Percentiles rank a stretch among this genome's conserved stretches.
Conservation (phyloP, 345 rosid species). For the Arabidopsis arenosa region DNA sequence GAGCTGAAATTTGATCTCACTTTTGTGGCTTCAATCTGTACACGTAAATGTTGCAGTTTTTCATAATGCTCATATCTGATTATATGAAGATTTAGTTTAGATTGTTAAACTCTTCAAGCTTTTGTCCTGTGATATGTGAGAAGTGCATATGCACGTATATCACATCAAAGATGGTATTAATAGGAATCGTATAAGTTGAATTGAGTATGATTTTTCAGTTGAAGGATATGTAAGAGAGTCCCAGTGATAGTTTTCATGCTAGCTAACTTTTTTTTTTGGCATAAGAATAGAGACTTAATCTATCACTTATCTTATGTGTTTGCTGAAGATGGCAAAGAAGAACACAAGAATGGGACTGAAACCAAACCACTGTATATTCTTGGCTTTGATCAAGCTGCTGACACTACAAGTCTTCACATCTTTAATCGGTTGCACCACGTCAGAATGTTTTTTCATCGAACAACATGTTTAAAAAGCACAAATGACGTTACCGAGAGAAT, state of each 20-base stretch:
- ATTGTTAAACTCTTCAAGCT: too few relatives aligned
- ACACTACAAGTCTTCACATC: conserved; percentile 41
- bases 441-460: too few relatives aligned
- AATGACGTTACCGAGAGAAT: too few relatives aligned
- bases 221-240: conserved; percentile 8
- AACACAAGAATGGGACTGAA: conserved; percentile 59
- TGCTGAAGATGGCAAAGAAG: conserved; percentile 69
- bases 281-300: conserved; percentile 8
- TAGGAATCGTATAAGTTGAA: not conserved
- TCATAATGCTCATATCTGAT: too few relatives aligned
- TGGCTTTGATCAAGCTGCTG: conserved; percentile 82
- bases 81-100: too few relatives aligned
- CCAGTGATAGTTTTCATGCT: conserved; percentile 27
- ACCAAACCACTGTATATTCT: conserved; percentile 52
- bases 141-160: too few relatives aligned
- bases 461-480: too few relatives aligned
- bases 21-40: not conserved
- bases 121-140: too few relatives aligned
- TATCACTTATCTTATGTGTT: conserved; percentile 10
- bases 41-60: too few relatives aligned
- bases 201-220: not conserved
- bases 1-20: conserved; percentile 25
- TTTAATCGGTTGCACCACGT: too few relatives aligned
- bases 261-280: not conserved
- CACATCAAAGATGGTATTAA: not conserved